These are phyloP conservation scores for Xylaria curta DNA, from an alignment of 495 filamentous ascomycete species.

Conservation along the genomic window DNA sequence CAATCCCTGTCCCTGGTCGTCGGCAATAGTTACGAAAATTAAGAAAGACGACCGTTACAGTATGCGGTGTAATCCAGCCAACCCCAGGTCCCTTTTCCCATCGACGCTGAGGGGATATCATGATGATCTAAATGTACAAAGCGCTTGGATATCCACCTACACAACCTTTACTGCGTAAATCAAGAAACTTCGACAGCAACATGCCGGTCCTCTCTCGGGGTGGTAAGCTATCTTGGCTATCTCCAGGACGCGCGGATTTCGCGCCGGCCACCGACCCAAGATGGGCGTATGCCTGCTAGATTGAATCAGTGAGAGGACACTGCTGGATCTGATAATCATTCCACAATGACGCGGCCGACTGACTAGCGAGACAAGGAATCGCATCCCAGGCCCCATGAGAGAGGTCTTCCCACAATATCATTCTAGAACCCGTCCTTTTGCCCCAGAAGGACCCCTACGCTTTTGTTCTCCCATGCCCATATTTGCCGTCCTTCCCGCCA, in stretches of 20 bases:
- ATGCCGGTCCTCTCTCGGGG: not conserved
- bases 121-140: not conserved
- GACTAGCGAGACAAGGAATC: conserved; percentile 24
- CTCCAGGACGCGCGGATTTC: conserved; percentile 17
- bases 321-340: conserved; percentile 26
- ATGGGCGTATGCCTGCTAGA: conserved; percentile 11
- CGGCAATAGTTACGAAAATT: conserved; percentile 10
- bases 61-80: conserved; percentile 9
- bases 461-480: conserved; percentile 2
- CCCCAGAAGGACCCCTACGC: conserved; percentile 8
- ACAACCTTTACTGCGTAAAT: not conserved
- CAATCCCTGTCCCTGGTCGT: conserved; percentile 5
- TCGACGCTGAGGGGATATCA: not conserved
- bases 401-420: conserved; percentile 20
- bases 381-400: conserved; percentile 13
- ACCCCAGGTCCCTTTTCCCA: not conserved
- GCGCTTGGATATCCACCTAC: conserved; percentile 11
- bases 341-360: conserved; percentile 27
- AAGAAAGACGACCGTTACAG: not conserved
- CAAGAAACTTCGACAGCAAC: not conserved
- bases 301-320: conserved; percentile 18
- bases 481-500: conserved; percentile 22
- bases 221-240: not conserved
- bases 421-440: conserved; percentile 19
- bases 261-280: not conserved